Evolutionary conservation across 225 moss, liverwort and hornwort species (phyloP), one percentile per base, ranked within the genome.

Genomic region (Sphagnum contortum): DNA sequence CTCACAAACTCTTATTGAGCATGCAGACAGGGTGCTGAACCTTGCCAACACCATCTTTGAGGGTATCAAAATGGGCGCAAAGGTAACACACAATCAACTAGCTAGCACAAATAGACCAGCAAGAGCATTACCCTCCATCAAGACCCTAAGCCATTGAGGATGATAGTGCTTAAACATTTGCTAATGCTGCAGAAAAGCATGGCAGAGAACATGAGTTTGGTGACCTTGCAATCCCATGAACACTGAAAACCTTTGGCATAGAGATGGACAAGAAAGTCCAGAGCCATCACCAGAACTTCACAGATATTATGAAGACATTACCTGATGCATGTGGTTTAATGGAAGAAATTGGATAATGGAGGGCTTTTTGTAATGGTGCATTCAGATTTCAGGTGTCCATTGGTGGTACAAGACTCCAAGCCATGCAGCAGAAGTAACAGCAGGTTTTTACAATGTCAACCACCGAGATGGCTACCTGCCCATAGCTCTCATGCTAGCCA

Each of bases 401-500:
- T 93, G 92, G 92, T 92, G 86, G 92, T 92, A 86, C 64, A 80
- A 82, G 64, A 83, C 90, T 59, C 75, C 63, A 3, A 88, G 88
- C 56, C 92, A 93, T 84, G 90, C 88, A 60, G 81, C 90, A 57
- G 90, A 90, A 51, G 49, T 90, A 67, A 85, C 81, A 13, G 85
- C 89, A 49, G 92, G 92, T 29, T 93, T 90, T 62, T 88, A 90
- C 67, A 93, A 90, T 64, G 79, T 80, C 66, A 77, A 78, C 54
- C 81, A 84, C 70, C 83, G 82, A 50, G 82, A 90, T 68, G 90
- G 92, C 48, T 93, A 90, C 60, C 9, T 67, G 47, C 74, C 84
- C 11, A 93, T 93, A 48, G 86, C 86, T 57, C 73, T 83, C 68
- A 93, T 90, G 82, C 66, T 93, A 59, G 75, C 82, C 13, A 90